Evolutionary conservation across 2,329 filamentous ascomycete genomes (phyloP), one percentile per base, ranked within the genome.

Genomic region (Fonsecaea nubica): DNA sequence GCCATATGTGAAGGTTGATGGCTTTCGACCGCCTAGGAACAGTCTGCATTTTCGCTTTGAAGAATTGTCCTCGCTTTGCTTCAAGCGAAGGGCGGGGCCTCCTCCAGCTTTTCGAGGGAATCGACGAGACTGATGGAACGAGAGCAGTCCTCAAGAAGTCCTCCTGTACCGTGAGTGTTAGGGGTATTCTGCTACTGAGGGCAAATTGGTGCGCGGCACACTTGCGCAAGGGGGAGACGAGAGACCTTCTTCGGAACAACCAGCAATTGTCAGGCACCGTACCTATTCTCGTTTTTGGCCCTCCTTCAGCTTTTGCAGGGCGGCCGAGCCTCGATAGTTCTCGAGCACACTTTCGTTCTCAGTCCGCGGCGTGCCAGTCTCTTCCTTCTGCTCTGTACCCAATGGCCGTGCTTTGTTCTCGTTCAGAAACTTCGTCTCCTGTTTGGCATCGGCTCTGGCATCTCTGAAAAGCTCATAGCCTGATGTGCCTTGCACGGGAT

Each of bases 301-400:
- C 18, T 70, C 74, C 45, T 69, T 71, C 32, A 69, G 56, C 56
- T 69, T 71, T 33, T 72, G 58, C 30, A 71, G 45, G n/a, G 64
- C 71, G 13, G 65, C 70, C 30, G 62, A 42, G 25, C 66, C 70
- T 58, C 69, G 70, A 56, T 69, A 66, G 33, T 55, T 60, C 59
- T 73, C 70, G 18, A 76, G 67, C 40, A 64, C 65, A 18, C 53
- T 50, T 66, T 76, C 74, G 52, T 73, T 73, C n/a, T 72, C 65
- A 10, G 75, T 75, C n/a, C 69, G 66, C 1, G 74, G 71, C 25
- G 63, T 33, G 3, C 67, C 65, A 38, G 25, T 61, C 55, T 72
- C 70, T 58, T 72, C 68, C 50, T 63, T 62, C 55, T 62, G 52
- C 9, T 52, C 54, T 36, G 58, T 7, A 9, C 68, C 70, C 30